Evolutionary conservation across 768 basidiomycete genomes (phyloP).

Genomic region (Suillus subluteus): DNA sequence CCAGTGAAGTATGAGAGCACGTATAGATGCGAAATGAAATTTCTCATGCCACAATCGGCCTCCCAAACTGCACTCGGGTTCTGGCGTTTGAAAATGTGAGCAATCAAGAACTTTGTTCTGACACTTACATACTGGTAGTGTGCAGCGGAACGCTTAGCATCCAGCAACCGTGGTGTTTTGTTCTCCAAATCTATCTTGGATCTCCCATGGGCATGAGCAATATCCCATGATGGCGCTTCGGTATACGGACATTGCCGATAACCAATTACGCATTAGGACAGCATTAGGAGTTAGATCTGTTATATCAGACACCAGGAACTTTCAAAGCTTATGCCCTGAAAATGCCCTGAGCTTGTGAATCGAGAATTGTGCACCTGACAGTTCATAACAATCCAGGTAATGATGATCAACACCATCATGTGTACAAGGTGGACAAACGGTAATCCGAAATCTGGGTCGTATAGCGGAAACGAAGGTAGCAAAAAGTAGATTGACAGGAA

Average conservation of each 20-base stretch:
- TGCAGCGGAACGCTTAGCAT: conserved; percentile 21
- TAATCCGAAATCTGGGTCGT: conserved; percentile 15
- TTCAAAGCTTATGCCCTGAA: conserved; percentile 7
- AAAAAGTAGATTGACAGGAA: conserved; percentile 22
- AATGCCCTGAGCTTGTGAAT: conserved; percentile 17
- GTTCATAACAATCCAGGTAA: background rate
- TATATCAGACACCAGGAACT: conserved; percentile 3
- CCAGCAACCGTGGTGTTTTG: conserved; percentile 17
- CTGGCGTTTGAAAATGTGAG: conserved; percentile 9
- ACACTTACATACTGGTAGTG: conserved; percentile 17
- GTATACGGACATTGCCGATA: conserved; percentile 13
- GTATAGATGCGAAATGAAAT: conserved; percentile 9
- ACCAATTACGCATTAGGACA: conserved; percentile 4
- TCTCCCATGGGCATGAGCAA: conserved; percentile 20
- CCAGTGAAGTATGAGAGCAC: background rate
- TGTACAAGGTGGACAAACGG: conserved; percentile 21
- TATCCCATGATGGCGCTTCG: conserved; percentile 14
- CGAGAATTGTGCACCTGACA: conserved; percentile 8
- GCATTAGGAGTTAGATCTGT: conserved; percentile 1
- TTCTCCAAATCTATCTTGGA: conserved; percentile 20
- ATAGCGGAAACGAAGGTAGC: conserved; percentile 13
- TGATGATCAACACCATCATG: conserved; percentile 9
- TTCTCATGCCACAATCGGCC: conserved; percentile 27
- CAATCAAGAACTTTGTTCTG: conserved; percentile 9
- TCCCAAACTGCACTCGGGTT: conserved; percentile 13